These are phyloP conservation scores for Scedosporium aurantiacum DNA, from an alignment of 2,329 filamentous ascomycete genomes.

Conservation along the genomic window DNA sequence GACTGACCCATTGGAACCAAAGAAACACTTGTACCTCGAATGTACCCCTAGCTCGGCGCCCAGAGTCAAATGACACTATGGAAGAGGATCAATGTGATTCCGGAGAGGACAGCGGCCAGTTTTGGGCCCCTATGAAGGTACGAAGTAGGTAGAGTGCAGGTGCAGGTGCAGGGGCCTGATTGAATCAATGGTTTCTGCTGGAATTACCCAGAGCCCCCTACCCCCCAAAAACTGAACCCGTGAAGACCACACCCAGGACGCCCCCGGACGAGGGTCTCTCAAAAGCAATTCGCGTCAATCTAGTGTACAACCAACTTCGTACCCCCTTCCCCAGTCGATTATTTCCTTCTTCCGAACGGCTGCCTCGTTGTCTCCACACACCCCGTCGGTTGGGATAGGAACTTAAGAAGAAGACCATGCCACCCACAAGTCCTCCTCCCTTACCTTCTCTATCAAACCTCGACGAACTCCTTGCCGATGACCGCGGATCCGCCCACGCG, in stretches of 20 bases:
- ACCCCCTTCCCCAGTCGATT: background rate
- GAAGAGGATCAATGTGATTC: background rate
- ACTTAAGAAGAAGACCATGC: constrained; percentile 1
- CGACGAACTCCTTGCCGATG: constrained; percentile 9
- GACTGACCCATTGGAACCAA: background rate
- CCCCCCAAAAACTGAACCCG: background rate
- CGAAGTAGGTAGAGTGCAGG: too few species aligned
- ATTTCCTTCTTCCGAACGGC: background rate
- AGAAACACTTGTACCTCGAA: background rate
- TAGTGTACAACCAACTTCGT: too few species aligned
- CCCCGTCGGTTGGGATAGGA: background rate
- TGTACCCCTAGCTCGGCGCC: background rate
- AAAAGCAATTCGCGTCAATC: background rate
- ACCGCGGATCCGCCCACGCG: constrained; percentile 1
- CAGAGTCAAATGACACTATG: background rate
- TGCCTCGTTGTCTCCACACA: background rate
- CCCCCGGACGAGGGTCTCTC: background rate
- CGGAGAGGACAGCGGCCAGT: background rate
- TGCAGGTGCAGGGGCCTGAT: background rate
- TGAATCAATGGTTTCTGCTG: background rate
- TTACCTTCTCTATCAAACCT: constrained; percentile 12
- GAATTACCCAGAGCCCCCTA: background rate
- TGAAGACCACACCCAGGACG: background rate
- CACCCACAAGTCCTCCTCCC: constrained; percentile 5
- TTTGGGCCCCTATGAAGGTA: background rate